Conservation (phyloP, 129 eudicot genomes). For the Flaveria linearis region DNA sequence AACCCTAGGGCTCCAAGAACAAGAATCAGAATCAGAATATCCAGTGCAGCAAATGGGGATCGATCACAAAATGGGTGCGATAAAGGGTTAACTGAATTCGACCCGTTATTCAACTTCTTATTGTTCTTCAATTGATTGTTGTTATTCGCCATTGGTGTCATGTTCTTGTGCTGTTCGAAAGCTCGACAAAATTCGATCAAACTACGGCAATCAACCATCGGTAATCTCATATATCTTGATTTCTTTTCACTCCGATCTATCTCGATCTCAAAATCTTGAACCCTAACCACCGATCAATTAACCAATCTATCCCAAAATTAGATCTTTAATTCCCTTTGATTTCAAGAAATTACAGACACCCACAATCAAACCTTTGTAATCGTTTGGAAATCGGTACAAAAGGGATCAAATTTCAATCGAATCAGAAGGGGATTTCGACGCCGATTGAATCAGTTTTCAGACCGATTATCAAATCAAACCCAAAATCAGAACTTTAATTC, state of each 20-base stretch:
- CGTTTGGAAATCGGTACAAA: not conserved
- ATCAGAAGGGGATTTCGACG: slow-evolving; percentile 4
- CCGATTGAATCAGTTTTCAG: slow-evolving; percentile 1
- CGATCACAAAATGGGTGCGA: slow-evolving; percentile 44
- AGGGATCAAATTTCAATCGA: slow-evolving; percentile 12
- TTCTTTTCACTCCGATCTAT: slow-evolving; percentile 6
- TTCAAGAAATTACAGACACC: not conserved
- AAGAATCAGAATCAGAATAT: slow-evolving; percentile 44
- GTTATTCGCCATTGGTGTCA: slow-evolving; percentile 5
- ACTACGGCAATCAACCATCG: slow-evolving; percentile 64
- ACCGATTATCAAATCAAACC: not conserved
- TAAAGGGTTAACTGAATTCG: slow-evolving; percentile 41
- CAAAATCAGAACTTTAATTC: not conserved
- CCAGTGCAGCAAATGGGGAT: slow-evolving; percentile 48
- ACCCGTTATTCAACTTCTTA: slow-evolving; percentile 21
- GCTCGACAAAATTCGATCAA: slow-evolving; percentile 58
- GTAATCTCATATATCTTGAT: slow-evolving; percentile 40
- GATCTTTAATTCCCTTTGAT: not conserved
- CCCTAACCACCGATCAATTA: not conserved
- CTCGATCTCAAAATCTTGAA: slow-evolving; percentile 29
- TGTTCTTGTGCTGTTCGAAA: slow-evolving; percentile 46
- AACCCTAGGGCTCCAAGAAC: slow-evolving; percentile 47
- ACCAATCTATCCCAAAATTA: not conserved
- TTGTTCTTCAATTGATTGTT: slow-evolving; percentile 29
- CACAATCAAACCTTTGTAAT: not conserved